Evolutionary conservation across 164 flowering plant species (phyloP).

Genomic region (Magnolia officinalis): DNA sequence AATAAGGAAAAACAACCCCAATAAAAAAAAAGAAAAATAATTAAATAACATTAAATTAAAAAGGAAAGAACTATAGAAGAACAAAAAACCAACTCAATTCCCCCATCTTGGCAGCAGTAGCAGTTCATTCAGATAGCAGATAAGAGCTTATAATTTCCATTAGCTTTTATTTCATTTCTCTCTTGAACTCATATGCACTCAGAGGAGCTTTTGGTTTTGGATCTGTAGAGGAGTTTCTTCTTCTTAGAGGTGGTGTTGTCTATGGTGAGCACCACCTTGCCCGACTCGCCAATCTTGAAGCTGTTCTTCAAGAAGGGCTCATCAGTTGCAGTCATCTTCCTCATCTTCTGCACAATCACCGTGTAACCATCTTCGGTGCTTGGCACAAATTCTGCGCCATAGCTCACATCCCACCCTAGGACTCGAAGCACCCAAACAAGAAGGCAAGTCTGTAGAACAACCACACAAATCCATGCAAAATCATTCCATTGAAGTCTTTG

Average conservation of each 20-base stretch:
- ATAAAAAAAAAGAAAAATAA: not conserved
- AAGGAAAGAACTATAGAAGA: not conserved
- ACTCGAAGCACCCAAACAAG: slow-evolving; percentile 79
- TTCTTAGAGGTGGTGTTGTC: slow-evolving; percentile 82
- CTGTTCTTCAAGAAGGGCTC: slow-evolving; percentile 53
- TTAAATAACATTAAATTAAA: slow-evolving; percentile 1
- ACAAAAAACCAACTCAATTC: not conserved
- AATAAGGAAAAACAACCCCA: not conserved
- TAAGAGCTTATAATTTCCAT: not conserved
- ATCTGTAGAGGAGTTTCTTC: slow-evolving; percentile 87
- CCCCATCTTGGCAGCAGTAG: not conserved
- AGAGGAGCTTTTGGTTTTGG: slow-evolving; percentile 51
- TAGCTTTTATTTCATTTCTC: not conserved
- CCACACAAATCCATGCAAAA: no score
- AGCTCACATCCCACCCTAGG: slow-evolving; percentile 77
- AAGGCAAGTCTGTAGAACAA: slow-evolving; percentile 34
- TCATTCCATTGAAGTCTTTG: no score
- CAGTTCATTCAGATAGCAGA: not conserved
- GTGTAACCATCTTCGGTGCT: slow-evolving; percentile 64
- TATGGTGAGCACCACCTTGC: slow-evolving; percentile 68
- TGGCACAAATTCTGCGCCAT: slow-evolving; percentile 76
- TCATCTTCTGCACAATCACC: slow-evolving; percentile 57
- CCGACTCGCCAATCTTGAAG: slow-evolving; percentile 70
- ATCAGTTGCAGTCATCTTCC: slow-evolving; percentile 51
- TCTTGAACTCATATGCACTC: slow-evolving; percentile 11